These are phyloP conservation scores for Erigeron canadensis DNA, from an alignment of 129 eudicot species.

Conservation along the genomic window DNA sequence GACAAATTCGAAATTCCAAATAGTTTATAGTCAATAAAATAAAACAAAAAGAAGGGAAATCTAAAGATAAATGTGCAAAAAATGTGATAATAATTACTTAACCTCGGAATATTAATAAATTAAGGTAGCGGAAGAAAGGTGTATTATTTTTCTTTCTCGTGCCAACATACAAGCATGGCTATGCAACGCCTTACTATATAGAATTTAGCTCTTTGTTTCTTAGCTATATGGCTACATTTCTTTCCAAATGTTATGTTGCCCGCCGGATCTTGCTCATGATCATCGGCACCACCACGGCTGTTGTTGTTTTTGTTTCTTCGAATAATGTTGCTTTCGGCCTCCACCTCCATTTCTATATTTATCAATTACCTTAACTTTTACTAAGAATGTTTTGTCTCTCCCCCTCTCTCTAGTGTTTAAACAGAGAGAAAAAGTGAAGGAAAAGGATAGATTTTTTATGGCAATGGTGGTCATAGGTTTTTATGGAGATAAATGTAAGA, in stretches of 20 bases:
- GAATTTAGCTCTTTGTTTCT: slow-evolving; percentile 73
- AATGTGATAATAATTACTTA: no score
- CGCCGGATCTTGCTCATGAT: slow-evolving; percentile 26
- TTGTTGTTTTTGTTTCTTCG: not conserved
- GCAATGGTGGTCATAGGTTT: slow-evolving; percentile 25
- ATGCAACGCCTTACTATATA: slow-evolving; percentile 78
- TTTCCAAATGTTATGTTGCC: slow-evolving; percentile 48
- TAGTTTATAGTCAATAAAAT: not conserved
- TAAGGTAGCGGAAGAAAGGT: not conserved
- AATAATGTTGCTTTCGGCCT: slow-evolving; percentile 25
- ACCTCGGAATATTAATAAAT: not conserved
- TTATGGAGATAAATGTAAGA: slow-evolving; percentile 20
- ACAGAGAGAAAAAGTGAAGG: slow-evolving; percentile 13
- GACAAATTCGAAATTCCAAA: not conserved
- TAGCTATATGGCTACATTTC: slow-evolving; percentile 64
- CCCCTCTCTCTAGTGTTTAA: not conserved
- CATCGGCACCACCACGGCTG: slow-evolving; percentile 11
- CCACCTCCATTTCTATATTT: slow-evolving; percentile 34
- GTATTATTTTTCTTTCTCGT: slow-evolving; percentile 38
- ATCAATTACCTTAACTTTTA: not conserved
- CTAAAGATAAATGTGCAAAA: not conserved
- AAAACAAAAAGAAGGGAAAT: slow-evolving; percentile 8
- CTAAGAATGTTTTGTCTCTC: not conserved
- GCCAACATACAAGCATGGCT: slow-evolving; percentile 87
- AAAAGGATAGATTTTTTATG: not conserved